Evolutionary conservation across 2,329 filamentous ascomycete genomes (phyloP), one percentile per base, ranked within the genome.

Genomic region (Pseudogymnoascus sp.): DNA sequence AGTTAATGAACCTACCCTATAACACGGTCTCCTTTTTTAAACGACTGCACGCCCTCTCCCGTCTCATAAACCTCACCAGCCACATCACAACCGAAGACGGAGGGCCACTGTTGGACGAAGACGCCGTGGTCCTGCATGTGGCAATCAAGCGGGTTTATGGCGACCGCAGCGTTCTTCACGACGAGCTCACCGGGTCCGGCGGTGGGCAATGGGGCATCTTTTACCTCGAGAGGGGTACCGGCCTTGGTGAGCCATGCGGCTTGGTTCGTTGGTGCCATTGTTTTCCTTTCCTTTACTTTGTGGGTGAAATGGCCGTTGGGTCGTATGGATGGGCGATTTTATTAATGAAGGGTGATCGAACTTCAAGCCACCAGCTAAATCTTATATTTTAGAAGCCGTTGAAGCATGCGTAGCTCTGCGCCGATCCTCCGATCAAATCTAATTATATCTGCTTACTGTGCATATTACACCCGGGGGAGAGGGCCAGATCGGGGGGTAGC

Each of bases 91-190:
- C 35, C 35, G 12, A 26, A 31, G 11, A 63, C 55, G 45, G 39
- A 61, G 60, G 31, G 62, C 26, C 63, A 65, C 2, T 67, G 66
- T 1, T 55, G 61, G 35, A 68, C 39, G n/a, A 52, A 16, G 10
- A 64, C 59, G 2, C 49, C 61, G 11, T 14, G 61, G 14, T 65
- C 41, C 62, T 19, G 64, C 62, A 6, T 58, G 59, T 23, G 63
- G 5, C 59, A 71, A 64, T 79, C 78, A 16, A 78, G 70, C 1
- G 74, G 75, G 64, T 79, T 79, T 41, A 79, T 72, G 5, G 75
- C 76, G 4, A 78, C 65, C 6, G 75, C 75, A 35, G 63, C 61
- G 60, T 75, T 75, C 38, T 73, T 73, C 63, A 79, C 69, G 6
- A 76, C 69, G 19, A 80, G 69, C 61, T 79, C 69, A 38, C 73